Evolutionary conservation across 78 protist genomes (phyloP), one percentile per base, ranked within the genome.

Genomic region (Dictyostelium capitatum): DNA sequence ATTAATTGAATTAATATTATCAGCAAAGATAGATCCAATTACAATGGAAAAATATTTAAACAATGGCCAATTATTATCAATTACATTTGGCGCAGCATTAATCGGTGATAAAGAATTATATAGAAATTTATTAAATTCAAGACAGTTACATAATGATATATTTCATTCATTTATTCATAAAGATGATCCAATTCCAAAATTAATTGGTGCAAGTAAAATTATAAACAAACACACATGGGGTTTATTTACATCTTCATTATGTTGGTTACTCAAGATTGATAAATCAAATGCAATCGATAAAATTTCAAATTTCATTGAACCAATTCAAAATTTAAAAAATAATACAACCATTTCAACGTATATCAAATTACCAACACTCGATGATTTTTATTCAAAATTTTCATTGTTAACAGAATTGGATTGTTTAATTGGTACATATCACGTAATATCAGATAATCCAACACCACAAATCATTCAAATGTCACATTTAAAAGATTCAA

Each of bases 121-220:
- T 23, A 30, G 11, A 23, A 59, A 59, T 59, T 2, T 3, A n/a
- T 10, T n/a, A 23, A 20, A 59, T 59, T n/a, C 28, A 56, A 37
- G 43, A 37, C 43, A 37, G 2, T 37, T 37, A 37, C 43, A 37
- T 2, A 56, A 56, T 56, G 64, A 53, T 53, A 59, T 59, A 59
- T 59, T 59, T 23, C 69, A 59, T 59, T 59, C 69, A 59, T n/a
- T 59, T 12, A 59, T 59, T n/a, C 69, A 59, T 23, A 59, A 15
- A 59, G 25, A 59, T 23, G 69, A 59, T 59, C 69, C 69, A n/a
- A n/a, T 59, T 1, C 69, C 69, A 59, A 59, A 59, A 12, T n/a
- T 59, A 8, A 8, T 23, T 23, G 69, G 69, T 59, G 6, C n/a
- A 59, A 23, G 12, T n/a, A 12, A 59, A 15, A n/a, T 59, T 4